These are phyloP conservation scores for Hyaloscypha variabilis DNA, from an alignment of 495 filamentous ascomycete species.

Conservation along the genomic window DNA sequence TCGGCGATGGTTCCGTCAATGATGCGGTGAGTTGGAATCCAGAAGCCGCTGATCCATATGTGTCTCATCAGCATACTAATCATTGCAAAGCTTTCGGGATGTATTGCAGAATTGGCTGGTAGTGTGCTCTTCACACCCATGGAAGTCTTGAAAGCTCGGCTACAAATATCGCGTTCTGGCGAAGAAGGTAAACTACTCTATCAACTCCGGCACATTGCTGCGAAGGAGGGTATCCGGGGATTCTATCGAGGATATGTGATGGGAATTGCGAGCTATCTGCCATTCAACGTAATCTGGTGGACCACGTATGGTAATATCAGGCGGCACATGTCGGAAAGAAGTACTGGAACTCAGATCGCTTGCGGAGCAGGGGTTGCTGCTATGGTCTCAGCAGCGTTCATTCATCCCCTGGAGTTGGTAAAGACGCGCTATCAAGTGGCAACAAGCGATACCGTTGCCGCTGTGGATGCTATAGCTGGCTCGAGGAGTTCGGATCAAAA, in stretches of 20 bases:
- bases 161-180: slow-evolving; percentile 20
- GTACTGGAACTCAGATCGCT: slow-evolving; percentile 9
- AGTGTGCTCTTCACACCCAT: slow-evolving; percentile 25
- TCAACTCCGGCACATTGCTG: slow-evolving; percentile 15
- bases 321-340: slow-evolving; percentile 15
- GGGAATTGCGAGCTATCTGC: slow-evolving; percentile 20
- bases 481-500: slow-evolving; percentile 17
- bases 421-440: slow-evolving; percentile 25
- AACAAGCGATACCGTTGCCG: slow-evolving; percentile 17
- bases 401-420: slow-evolving; percentile 23
- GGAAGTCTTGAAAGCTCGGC: slow-evolving; percentile 22
- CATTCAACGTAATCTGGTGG: slow-evolving; percentile 24
- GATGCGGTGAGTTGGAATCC: not conserved
- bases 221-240: slow-evolving; percentile 16
- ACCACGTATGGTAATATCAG: slow-evolving; percentile 25
- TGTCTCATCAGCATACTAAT: not conserved
- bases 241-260: slow-evolving; percentile 23
- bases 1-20: slow-evolving; percentile 6
- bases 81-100: slow-evolving; percentile 4
- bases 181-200: slow-evolving; percentile 20
- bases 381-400: slow-evolving; percentile 16
- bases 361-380: slow-evolving; percentile 17
- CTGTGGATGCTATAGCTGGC: not conserved
- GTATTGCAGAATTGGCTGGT: slow-evolving; percentile 2
- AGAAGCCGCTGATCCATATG: not conserved